Conservation (phyloP, 441 rosid genomes). For the Gossypium gossypioides region DNA sequence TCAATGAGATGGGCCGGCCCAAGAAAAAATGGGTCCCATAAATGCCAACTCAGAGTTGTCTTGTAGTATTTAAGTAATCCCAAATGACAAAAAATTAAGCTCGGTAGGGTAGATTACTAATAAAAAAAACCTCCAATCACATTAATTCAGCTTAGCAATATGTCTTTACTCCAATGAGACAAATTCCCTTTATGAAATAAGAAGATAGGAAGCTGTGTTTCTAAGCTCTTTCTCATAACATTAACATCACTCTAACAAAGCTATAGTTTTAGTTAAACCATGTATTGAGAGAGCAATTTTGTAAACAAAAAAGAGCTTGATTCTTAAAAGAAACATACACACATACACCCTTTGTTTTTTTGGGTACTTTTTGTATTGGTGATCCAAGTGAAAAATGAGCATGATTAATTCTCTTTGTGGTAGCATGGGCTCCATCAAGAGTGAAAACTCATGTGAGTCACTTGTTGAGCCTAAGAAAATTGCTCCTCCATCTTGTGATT, state of each 20-base stretch:
- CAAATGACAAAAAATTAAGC: conserved; percentile 19
- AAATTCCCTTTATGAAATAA: conserved; percentile 11
- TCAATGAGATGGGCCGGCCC: conserved; percentile 35
- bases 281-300: no score
- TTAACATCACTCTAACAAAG: background rate
- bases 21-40: conserved; percentile 14
- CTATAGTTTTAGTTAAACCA: background rate
- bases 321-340: background rate
- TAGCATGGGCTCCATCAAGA: conserved; percentile 30
- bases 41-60: conserved; percentile 17
- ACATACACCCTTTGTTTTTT: background rate
- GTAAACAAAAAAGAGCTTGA: background rate
- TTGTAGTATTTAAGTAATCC: background rate
- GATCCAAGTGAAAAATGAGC: background rate
- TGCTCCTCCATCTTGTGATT: conserved; percentile 21
- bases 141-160: background rate
- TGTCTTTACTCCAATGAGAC: conserved; percentile 15
- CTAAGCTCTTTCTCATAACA: background rate
- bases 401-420: conserved; percentile 34
- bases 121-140: conserved; percentile 18
- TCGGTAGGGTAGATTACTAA: background rate
- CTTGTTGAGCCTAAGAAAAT: conserved; percentile 24
- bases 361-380: background rate
- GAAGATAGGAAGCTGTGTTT: conserved; percentile 8
- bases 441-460: conserved; percentile 32